These are phyloP conservation scores for Suillus alpinus DNA, from an alignment of 768 basidiomycete species.

Conservation along the genomic window DNA sequence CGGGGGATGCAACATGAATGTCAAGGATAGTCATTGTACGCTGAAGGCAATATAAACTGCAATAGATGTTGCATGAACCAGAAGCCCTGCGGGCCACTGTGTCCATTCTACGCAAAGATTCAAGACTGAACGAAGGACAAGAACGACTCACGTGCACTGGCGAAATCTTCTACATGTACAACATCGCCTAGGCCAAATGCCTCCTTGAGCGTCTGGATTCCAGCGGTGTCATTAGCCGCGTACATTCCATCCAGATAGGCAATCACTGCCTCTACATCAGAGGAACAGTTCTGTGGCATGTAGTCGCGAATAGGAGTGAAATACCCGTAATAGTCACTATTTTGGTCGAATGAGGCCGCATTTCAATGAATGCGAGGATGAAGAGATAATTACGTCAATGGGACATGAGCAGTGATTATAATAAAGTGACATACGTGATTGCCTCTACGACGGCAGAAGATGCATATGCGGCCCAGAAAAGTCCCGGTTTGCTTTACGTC, in stretches of 20 bases:
- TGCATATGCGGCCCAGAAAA: conserved; percentile 43
- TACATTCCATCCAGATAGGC: conserved; percentile 59
- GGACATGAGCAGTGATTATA: background rate
- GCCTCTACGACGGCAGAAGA: conserved; percentile 47
- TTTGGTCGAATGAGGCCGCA: background rate
- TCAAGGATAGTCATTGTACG: background rate
- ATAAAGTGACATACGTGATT: conserved; percentile 34
- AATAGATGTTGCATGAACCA: background rate
- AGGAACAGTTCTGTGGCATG: conserved; percentile 74
- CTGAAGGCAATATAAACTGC: background rate
- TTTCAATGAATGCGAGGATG: background rate
- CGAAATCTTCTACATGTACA: conserved; percentile 65
- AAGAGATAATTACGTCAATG: background rate
- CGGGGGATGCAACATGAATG: too few relatives aligned
- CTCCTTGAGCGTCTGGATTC: conserved; percentile 54
- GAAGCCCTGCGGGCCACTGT: background rate
- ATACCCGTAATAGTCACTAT: conserved; percentile 39
- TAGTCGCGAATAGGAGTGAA: conserved; percentile 67
- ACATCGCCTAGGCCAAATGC: conserved; percentile 56
- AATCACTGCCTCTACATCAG: conserved; percentile 66
- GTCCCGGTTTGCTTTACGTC: conserved; percentile 30
- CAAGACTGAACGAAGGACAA: background rate
- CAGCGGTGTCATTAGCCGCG: conserved; percentile 37
- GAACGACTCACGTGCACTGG: conserved; percentile 44
- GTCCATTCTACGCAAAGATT: background rate